Base-by-base conservation (phyloP, 2,329 filamentous ascomycete species). In the Diaporthe sp. region DNA sequence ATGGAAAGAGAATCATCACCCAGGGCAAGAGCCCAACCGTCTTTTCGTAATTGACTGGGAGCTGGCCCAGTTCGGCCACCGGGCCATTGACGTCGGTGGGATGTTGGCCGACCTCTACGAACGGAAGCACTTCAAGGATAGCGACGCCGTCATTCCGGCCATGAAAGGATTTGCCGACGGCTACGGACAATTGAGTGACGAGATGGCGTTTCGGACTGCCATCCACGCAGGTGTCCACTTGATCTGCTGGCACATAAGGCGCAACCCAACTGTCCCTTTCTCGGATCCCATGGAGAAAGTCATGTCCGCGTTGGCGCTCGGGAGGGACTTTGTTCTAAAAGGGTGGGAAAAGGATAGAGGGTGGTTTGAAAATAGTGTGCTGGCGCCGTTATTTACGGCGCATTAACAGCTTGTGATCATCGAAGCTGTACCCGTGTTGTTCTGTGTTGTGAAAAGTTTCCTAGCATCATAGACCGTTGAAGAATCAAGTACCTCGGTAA, bases 11-110 rank as follows among this genome's bases (percentile, higher is more conserved):
- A 5, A 4, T 28, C 62, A 7, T n/a, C 3, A 1, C 5, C 46
- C 46, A 39, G 62, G 15, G 13, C 7, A 39, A 39, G 46, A 8
- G 6, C 51, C 59, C 9, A 79, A 78, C 1, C 78, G 80, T 1
- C 74, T 87, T 8, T 82, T 85, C 73, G 77, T 87, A n/a, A 82
- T 85, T 51, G 86, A 87, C 77, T 87, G 85, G 85, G 85, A 87
- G 75, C 73, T 84, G 22, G 79, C 80, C 22, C 85, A 87, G 22
- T 81, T 82, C 37, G 84, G 85, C 3, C 78, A 80, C 61, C 81
- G 82, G 22, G 83, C 83, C 0, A 81, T 84, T 44, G 86, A 87
- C 71, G 78, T 87, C 1, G 85, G 84, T 17, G 82, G 85, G 55
- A 84, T 87, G 80, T 79, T 86, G 7, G 84, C 82, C 3, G 86